phyloP scores from a whole-genome alignment of 2,329 filamentous ascomycete species.

The Colletotrichum neosansevieriae region DNA sequence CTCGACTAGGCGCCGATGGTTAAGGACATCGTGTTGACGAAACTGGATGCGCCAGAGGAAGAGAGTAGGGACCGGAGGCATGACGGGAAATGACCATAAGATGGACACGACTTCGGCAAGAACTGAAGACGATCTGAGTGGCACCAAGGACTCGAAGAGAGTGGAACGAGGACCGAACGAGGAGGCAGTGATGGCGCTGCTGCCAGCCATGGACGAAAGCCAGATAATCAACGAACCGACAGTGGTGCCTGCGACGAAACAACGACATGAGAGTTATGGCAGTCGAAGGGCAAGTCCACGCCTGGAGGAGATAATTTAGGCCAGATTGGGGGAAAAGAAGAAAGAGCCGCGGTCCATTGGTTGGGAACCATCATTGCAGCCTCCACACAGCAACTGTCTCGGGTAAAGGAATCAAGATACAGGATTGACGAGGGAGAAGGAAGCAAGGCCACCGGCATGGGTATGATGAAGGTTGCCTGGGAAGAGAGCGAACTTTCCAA shows the following conservation, averaged over 20 bases:
- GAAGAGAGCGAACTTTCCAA: constrained; percentile 3
- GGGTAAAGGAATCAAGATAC: background rate
- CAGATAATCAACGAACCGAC: background rate
- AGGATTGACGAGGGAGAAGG: background rate
- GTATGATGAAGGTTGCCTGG: background rate
- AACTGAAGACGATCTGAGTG: background rate
- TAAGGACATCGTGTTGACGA: constrained; percentile 1
- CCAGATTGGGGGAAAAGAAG: constrained; percentile 13
- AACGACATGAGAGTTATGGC: background rate
- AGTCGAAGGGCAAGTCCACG: background rate
- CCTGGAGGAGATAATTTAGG: background rate
- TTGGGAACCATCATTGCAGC: background rate
- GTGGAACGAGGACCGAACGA: background rate
- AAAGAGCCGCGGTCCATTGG: constrained; percentile 24
- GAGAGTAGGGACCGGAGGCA: background rate
- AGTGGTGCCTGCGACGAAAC: background rate
- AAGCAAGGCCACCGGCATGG: background rate
- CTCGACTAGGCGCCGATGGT: background rate
- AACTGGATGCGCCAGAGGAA: too few relatives aligned
- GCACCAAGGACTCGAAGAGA: background rate
- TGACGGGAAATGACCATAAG: background rate
- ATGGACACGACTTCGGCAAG: background rate
- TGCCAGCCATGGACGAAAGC: background rate
- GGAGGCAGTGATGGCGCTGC: background rate
- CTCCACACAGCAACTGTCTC: background rate